Percentiles rank a stretch among this genome's conserved stretches.
Evolutionary conservation across 441 rosid genomes (phyloP).

Genomic region (Erysimum pusillum): DNA sequence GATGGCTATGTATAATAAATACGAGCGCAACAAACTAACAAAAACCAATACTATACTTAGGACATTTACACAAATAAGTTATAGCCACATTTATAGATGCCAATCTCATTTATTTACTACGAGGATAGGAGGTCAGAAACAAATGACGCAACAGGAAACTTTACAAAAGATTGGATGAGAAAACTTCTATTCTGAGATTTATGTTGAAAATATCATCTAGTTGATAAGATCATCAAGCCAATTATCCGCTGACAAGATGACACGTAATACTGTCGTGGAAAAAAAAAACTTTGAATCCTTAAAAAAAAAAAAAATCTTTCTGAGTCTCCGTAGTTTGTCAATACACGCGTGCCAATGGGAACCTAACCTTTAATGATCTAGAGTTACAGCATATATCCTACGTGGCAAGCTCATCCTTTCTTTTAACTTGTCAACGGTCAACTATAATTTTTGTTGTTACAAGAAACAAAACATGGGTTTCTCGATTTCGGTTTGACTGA

Average conservation of each 20-base stretch:
- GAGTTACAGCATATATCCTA: slow-evolving; percentile 24
- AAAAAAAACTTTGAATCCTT: slow-evolving; percentile 1
- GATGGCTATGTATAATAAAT: too few relatives aligned
- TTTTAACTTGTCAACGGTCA: slow-evolving; percentile 28
- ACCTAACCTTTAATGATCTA: not conserved
- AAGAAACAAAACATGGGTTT: not conserved
- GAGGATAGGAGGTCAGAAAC: not conserved
- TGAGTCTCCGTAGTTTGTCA: too few relatives aligned
- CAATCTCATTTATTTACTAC: not conserved
- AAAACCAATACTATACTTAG: not conserved
- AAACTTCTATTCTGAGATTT: not conserved
- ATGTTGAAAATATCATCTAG: not conserved
- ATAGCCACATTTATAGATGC: not conserved
- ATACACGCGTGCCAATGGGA: slow-evolving; percentile 11
- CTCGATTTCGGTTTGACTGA: not conserved
- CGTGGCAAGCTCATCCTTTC: slow-evolving; percentile 40
- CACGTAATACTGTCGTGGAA: slow-evolving; percentile 40
- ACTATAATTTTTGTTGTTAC: not conserved
- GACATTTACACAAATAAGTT: not conserved
- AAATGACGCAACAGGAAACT: not conserved
- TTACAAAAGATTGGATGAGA: not conserved
- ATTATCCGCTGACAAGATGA: slow-evolving; percentile 37
- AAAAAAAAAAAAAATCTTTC: not conserved
- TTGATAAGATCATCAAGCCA: slow-evolving; percentile 13
- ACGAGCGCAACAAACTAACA: too few relatives aligned